Evolutionary conservation across 805 yeast genomes (phyloP).

Genomic region (Myxozyma udenii): DNA sequence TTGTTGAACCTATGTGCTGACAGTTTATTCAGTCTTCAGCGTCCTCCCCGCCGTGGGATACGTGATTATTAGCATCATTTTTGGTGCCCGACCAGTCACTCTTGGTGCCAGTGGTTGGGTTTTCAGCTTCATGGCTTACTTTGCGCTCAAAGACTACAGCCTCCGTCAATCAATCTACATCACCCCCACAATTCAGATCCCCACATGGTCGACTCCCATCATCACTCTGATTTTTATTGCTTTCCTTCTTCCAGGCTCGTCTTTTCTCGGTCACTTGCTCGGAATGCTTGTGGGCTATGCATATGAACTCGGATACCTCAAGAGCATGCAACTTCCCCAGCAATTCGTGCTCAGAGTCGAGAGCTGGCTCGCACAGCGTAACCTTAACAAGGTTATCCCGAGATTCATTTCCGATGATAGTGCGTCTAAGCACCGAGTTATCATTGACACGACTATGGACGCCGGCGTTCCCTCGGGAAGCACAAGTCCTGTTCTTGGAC

Average conservation of each 20-base stretch:
- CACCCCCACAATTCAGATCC: slow-evolving; percentile 20
- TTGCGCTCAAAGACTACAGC: slow-evolving; percentile 23
- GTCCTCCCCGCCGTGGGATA: slow-evolving; percentile 26
- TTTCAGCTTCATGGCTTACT: slow-evolving; percentile 27
- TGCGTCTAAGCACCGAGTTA: slow-evolving; percentile 27
- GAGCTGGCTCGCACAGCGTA: slow-evolving; percentile 2
- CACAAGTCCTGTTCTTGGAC: slow-evolving; percentile 22
- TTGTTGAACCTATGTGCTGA: background rate
- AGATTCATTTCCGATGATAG: slow-evolving; percentile 26
- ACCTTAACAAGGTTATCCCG: slow-evolving; percentile 17
- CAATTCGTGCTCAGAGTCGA: slow-evolving; percentile 12
- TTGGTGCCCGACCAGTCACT: slow-evolving; percentile 3
- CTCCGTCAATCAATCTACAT: slow-evolving; percentile 21
- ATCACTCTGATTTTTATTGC: slow-evolving; percentile 22
- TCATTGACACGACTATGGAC: slow-evolving; percentile 24
- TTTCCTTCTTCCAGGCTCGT: slow-evolving; percentile 24
- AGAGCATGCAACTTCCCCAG: slow-evolving; percentile 17
- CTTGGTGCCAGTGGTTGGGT: slow-evolving; percentile 30
- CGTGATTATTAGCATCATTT: slow-evolving; percentile 5
- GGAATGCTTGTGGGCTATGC: slow-evolving; percentile 24
- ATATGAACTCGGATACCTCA: slow-evolving; percentile 25
- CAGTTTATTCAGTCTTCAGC: slow-evolving; percentile 8
- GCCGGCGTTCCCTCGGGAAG: slow-evolving; percentile 28
- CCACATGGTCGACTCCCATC: slow-evolving; percentile 27
- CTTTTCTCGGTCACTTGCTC: slow-evolving; percentile 22